Evolutionary conservation across 352 stramenopile genomes (phyloP).

Genomic region (Globisporangium yorkense): DNA sequence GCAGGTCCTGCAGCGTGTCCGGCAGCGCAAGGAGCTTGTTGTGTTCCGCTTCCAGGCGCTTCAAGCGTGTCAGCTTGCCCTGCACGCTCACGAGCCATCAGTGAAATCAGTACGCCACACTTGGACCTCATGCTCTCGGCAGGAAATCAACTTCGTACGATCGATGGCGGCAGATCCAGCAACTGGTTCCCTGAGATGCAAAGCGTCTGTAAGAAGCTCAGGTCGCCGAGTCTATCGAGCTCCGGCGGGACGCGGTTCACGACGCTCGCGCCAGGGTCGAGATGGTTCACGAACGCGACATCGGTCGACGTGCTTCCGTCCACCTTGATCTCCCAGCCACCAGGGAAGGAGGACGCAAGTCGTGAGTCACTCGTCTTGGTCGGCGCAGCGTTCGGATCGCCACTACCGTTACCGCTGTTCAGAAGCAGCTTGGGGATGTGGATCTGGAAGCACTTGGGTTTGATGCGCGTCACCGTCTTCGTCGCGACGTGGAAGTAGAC

Average conservation of each 20-base stretch:
- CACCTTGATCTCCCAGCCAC: slow-evolving; percentile 46
- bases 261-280: slow-evolving; percentile 25
- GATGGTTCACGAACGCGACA: slow-evolving; percentile 48
- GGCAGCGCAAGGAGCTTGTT: slow-evolving; percentile 59
- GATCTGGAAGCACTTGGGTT: slow-evolving; percentile 48
- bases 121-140: neutral
- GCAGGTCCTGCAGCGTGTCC: slow-evolving; percentile 43
- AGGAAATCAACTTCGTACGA: slow-evolving; percentile 27
- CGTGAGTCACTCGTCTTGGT: neutral
- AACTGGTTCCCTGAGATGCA: slow-evolving; percentile 59
- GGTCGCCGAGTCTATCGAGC: slow-evolving; percentile 44
- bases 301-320: slow-evolving; percentile 23
- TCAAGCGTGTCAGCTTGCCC: slow-evolving; percentile 49
- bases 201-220: slow-evolving; percentile 39
- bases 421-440: slow-evolving; percentile 33
- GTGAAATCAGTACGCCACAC: neutral
- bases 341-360: slow-evolving; percentile 8
- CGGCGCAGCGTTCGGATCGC: neutral
- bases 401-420: neutral
- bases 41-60: slow-evolving; percentile 60
- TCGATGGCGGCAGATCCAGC: slow-evolving; percentile 47
- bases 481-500: slow-evolving; percentile 53
- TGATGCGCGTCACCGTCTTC: slow-evolving; percentile 45
- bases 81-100: slow-evolving; percentile 5
- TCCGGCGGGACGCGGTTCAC: slow-evolving; percentile 25